phyloP scores from a whole-genome alignment of 164 flowering plant species.

The Dillenia suffruticosa region DNA sequence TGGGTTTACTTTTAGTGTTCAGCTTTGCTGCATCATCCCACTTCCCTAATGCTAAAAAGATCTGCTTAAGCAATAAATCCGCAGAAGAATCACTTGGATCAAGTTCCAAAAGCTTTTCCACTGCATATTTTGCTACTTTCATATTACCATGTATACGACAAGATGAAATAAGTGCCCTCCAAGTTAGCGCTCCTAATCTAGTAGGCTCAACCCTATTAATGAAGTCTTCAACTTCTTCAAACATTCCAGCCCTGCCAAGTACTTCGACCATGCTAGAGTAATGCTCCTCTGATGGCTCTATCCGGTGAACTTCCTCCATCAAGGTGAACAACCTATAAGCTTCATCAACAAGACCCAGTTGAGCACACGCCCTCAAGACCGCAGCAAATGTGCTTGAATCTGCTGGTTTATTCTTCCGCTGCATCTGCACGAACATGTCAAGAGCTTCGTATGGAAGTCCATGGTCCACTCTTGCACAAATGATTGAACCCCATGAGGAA shows the following conservation, averaged over 20 bases:
- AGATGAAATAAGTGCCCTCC: constrained; percentile 31
- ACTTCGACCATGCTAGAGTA: constrained; percentile 28
- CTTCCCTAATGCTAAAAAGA: constrained; percentile 25
- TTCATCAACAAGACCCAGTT: constrained; percentile 22
- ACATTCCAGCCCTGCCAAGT: constrained; percentile 30
- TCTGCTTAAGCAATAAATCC: constrained; percentile 22
- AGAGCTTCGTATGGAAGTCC: constrained; percentile 29
- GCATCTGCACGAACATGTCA: constrained; percentile 19
- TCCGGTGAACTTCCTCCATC: constrained; percentile 21
- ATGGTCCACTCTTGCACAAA: constrained; percentile 28
- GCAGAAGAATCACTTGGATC: constrained; percentile 25
- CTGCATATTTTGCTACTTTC: constrained; percentile 24
- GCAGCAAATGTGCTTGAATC: constrained; percentile 18
- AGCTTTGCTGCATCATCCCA: constrained; percentile 31
- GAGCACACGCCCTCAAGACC: constrained; percentile 23
- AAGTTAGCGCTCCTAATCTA: constrained; percentile 17
- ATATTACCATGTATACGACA: constrained; percentile 26
- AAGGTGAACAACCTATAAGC: constrained; percentile 20
- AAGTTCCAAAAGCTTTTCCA: constrained; percentile 25
- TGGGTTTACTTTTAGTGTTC: constrained; percentile 7
- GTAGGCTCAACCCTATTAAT: constrained; percentile 14
- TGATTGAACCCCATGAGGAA: constrained; percentile 23
- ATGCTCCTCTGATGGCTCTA: constrained; percentile 26
- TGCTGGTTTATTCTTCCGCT: constrained; percentile 10
- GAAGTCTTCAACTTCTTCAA: constrained; percentile 29